Base-by-base conservation (phyloP, 1,284 basidiomycete genomes). In the Rhodotorula sp. region DNA sequence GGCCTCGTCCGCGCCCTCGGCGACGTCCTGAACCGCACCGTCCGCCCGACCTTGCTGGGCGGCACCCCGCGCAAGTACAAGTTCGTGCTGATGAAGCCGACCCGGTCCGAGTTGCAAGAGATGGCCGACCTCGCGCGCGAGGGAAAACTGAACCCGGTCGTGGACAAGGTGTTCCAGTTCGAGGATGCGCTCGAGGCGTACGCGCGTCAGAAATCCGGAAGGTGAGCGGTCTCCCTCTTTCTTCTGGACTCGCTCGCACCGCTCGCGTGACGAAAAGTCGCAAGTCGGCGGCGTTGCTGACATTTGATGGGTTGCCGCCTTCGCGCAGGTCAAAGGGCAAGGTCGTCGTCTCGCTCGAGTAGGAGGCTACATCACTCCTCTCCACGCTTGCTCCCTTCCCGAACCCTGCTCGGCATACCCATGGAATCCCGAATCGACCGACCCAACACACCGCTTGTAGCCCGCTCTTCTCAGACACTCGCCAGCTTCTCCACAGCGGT, bases 121-220 rank as follows among this genome's bases (percentile, higher is more conserved):
- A 61, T 77, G 52, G 69, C 74, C 10, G 56, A 67, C 85, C 86
- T 87, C 52, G 19, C 78, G 28, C 65, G 73, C 12, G 64, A 70
- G 23, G 74, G 87, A 49, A 82, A 83, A 68, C 77, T 89, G 5
- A 86, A 85, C 72, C 83, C 88, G 0, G 76, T 85, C 2, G 84
- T 91, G 8, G 89, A 91, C 79, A 87, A 86, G 0, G 84, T 86
- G 0, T 85, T 83, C 73, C 78, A 79, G 4, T 89, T 90, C 67
- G 84, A 86, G 26, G 86, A 89, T 31, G 85, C 81, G 0, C 76
- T 85, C 49, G 81, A 85, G 66, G 90, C 88, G 2, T 91, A 89
- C 75, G 85, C 87, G 34, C 82, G 84, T 60, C 77, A 88, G 21
- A 82, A 86, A 83, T 84, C 84, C 5, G 79, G 81, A 5, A 83